Evolutionary conservation across 305 asterid species (phyloP).

Genomic region (Rubia occidens): DNA sequence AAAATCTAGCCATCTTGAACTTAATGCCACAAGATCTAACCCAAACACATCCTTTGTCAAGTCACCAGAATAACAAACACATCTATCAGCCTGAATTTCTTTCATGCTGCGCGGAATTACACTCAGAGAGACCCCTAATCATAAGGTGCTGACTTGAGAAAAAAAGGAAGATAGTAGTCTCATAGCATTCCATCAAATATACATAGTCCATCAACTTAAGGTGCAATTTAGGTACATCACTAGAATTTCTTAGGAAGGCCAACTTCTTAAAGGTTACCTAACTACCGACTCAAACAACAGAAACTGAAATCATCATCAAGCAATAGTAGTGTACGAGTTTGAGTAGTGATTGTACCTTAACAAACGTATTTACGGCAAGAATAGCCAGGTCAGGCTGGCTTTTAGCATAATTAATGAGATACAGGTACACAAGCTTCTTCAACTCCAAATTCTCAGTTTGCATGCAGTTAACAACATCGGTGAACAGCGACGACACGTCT

Average conservation of each 20-base stretch:
- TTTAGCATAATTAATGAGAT: conserved; percentile 93
- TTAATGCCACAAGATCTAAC: neutral
- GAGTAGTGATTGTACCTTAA: conserved; percentile 45
- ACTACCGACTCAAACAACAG: neutral
- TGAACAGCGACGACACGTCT: conserved; percentile 89
- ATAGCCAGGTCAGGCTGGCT: conserved; percentile 99
- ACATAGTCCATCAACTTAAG: neutral
- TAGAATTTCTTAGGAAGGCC: neutral
- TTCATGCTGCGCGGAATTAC: neutral
- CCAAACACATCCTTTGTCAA: neutral
- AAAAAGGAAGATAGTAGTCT: neutral
- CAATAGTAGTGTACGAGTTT: conserved; percentile 9
- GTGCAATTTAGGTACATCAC: neutral
- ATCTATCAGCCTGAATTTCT: neutral
- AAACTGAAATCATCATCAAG: neutral
- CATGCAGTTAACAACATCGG: conserved; percentile 97
- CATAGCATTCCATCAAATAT: conserved; percentile 5
- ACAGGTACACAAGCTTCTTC: conserved; percentile 84
- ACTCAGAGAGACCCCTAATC: neutral
- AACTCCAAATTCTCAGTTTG: conserved; percentile 96
- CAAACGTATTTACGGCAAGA: conserved; percentile 93
- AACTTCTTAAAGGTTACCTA: neutral
- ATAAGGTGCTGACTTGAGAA: neutral
- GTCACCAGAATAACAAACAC: neutral
- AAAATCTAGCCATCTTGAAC: neutral